Percentiles rank a stretch among this genome's conserved stretches.
These are phyloP conservation scores for Citrus unshiu DNA, from an alignment of 345 rosid genomes.

Conservation along the genomic window DNA sequence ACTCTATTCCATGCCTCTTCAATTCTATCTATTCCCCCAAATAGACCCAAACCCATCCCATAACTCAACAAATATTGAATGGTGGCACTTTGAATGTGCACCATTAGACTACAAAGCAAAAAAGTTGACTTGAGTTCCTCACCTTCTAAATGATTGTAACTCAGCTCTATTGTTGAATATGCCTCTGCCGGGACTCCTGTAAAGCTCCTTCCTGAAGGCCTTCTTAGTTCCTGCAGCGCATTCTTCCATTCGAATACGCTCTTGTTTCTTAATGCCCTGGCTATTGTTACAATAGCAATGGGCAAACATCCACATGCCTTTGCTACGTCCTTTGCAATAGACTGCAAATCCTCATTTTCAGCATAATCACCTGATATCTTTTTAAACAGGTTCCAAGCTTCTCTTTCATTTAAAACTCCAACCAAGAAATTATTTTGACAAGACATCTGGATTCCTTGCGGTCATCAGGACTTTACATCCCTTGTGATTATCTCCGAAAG, in stretches of 20 bases:
- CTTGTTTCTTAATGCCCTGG: slow-evolving; percentile 14
- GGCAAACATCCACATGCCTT: slow-evolving; percentile 30
- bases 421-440: slow-evolving; percentile 4
- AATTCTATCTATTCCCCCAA: background rate
- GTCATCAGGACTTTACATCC: slow-evolving; percentile 31
- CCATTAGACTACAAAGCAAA: slow-evolving; percentile 19
- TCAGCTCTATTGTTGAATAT: slow-evolving; percentile 15
- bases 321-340: slow-evolving; percentile 15
- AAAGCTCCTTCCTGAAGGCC: background rate
- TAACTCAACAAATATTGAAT: slow-evolving; percentile 18
- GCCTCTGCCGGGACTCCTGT: background rate
- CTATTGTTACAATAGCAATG: slow-evolving; percentile 12
- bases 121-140: slow-evolving; percentile 29
- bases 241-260: slow-evolving; percentile 15
- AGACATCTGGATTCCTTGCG: background rate
- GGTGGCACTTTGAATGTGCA: too few relatives aligned
- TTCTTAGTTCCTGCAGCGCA: slow-evolving; percentile 6
- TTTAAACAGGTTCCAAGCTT: slow-evolving; percentile 28
- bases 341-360: background rate
- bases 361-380: slow-evolving; percentile 7
- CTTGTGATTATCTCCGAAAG: background rate
- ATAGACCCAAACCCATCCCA: slow-evolving; percentile 25
- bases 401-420: slow-evolving; percentile 3
- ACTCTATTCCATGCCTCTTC: background rate
- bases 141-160: slow-evolving; percentile 16